These are phyloP conservation scores for Rutstroemia sp. DNA, from an alignment of 2,329 filamentous ascomycete genomes.

Conservation along the genomic window DNA sequence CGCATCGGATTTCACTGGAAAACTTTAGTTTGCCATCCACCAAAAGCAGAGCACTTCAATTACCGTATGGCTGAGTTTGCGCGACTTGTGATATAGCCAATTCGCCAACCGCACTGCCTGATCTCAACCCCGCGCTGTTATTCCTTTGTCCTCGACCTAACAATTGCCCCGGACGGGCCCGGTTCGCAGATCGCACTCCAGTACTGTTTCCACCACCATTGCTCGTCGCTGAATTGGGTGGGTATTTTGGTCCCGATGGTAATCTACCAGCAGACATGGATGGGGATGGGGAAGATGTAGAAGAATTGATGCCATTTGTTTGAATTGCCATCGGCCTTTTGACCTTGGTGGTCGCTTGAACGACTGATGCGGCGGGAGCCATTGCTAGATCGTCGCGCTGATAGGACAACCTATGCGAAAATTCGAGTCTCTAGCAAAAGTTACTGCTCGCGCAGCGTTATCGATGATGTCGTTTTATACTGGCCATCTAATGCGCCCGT, in stretches of 20 bases:
- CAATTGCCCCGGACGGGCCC: constrained; percentile 42
- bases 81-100: constrained; percentile 29
- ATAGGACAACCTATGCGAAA: background rate
- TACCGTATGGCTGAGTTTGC: constrained; percentile 48
- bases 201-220: constrained; percentile 31
- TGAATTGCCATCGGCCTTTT: constrained; percentile 60
- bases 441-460: constrained; percentile 12
- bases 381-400: constrained; percentile 11
- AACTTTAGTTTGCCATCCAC: constrained; percentile 12
- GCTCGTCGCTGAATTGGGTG: constrained; percentile 40
- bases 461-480: constrained; percentile 11
- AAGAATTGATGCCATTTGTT: constrained; percentile 34
- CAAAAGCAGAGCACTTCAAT: constrained; percentile 20
- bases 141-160: constrained; percentile 42
- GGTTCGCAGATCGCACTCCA: constrained; percentile 44
- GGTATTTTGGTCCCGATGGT: constrained; percentile 44
- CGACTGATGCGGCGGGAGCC: constrained; percentile 25
- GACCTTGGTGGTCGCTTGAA: constrained; percentile 41
- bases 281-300: constrained; percentile 45
- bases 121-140: constrained; percentile 41
- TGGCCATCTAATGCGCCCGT: constrained; percentile 17
- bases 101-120: constrained; percentile 42
- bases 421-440: background rate
- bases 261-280: constrained; percentile 47
- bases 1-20: constrained; percentile 59